Evolutionary conservation across 768 basidiomycete species (phyloP).

Genomic region (Calocera viscosa): DNA sequence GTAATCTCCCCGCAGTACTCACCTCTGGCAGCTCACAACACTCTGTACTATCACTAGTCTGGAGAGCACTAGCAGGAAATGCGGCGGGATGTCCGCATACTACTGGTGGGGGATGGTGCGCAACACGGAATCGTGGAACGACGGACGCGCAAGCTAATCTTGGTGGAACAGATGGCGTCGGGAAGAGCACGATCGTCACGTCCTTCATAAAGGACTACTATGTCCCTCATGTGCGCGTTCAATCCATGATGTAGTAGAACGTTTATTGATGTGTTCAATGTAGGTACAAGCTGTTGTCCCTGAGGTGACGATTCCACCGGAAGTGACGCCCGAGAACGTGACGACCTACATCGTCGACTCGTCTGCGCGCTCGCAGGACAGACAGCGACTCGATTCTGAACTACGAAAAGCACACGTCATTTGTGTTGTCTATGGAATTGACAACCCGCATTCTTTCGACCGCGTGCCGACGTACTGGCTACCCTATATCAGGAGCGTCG

Average conservation of each 20-base stretch:
- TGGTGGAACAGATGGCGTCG: slow-evolving; percentile 66
- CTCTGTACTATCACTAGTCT: neutral
- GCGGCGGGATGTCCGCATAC: slow-evolving; percentile 87
- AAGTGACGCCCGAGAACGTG: slow-evolving; percentile 93
- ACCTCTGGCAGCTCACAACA: neutral
- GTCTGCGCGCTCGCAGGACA: slow-evolving; percentile 79
- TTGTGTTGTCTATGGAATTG: slow-evolving; percentile 92
- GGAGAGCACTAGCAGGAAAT: slow-evolving; percentile 29
- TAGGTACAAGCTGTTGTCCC: slow-evolving; percentile 93
- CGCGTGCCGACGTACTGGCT: slow-evolving; percentile 98
- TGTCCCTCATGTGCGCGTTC: slow-evolving; percentile 60
- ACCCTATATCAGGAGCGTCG: slow-evolving; percentile 84
- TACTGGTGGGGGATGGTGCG: slow-evolving; percentile 88
- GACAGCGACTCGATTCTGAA: slow-evolving; percentile 81
- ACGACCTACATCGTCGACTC: slow-evolving; percentile 98
- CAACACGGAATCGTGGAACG: slow-evolving; percentile 8
- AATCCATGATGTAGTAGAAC: neutral
- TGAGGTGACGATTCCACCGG: slow-evolving; percentile 94
- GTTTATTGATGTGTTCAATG: neutral
- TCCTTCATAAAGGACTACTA: slow-evolving; percentile 94
- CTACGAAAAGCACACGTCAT: slow-evolving; percentile 97
- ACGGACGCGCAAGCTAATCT: slow-evolving; percentile 12
- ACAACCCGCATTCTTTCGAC: slow-evolving; percentile 92
- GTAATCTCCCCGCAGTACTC: neutral
- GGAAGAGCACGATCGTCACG: slow-evolving; percentile 94